Evolutionary conservation across 106 monocot species (phyloP), one percentile per base, ranked within the genome.

Genomic region (Phalaenopsis aphrodite): DNA sequence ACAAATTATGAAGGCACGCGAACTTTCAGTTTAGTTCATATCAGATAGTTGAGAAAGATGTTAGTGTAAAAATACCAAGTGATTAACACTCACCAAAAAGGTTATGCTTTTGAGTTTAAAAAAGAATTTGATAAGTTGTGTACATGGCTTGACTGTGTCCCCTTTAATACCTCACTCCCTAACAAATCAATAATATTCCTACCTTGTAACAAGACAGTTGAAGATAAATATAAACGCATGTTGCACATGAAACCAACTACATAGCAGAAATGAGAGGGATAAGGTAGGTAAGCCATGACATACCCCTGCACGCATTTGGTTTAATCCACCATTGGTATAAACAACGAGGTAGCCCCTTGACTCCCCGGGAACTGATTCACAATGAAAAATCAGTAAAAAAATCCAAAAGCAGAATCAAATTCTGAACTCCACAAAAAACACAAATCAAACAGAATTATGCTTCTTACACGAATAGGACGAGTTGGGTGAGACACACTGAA

Each of bases 221-320:
- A 48, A 8, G 48, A 48, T 48, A 9, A 48, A 5, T 48, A 48
- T 48, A 48, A 52, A 3, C 14, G 52, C 52, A 52, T 52, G 14
- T 12, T 14, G 52, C 52, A 12, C 12, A 52, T 52, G 52, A 12
- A 52, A 52, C 12, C 14, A 65, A 65, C 64, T 23, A 24, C 2
- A 65, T 12, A 52, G 12, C 52, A 52, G 52, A 52, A 24, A 71
- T 39, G 39, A 5, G 3, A 71, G 39, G 39, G 14, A 71, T 41
- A 15, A 45, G 43, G 43, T 19, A 75, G 45, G 41, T 75, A 18
- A 45, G 52, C 55, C 48, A 77, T 57, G 37, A 47, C 84, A 84
- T 88, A 96, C 96, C 90, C 96, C 96, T 30, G 93, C 88, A 68
- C 93, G 86, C 96, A 96, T 96, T 81, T 96, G 96, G 81, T 96